Percentiles rank a stretch among this genome's conserved stretches.
Conservation (phyloP, 2,329 filamentous ascomycete species). For the Stachybotrys elegans region DNA sequence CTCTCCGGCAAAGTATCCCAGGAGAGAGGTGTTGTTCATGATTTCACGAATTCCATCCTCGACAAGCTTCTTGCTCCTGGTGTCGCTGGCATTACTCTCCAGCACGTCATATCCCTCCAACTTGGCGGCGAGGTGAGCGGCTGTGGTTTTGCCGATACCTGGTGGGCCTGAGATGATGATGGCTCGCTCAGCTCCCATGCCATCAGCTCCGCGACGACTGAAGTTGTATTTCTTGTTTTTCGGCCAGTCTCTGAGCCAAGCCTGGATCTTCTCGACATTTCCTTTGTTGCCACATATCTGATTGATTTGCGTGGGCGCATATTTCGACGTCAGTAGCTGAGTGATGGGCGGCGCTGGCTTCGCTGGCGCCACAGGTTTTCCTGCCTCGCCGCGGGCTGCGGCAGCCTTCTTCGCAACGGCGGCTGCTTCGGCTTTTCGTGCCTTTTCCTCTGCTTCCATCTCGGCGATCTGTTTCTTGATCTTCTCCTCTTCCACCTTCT, state of each 20-base stretch:
- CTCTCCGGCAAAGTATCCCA: constrained; percentile 84
- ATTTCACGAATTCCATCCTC: constrained; percentile 85
- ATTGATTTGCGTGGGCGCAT: constrained; percentile 76
- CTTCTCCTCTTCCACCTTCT: constrained; percentile 77
- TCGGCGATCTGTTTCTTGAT: constrained; percentile 74
- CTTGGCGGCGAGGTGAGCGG: constrained; percentile 89
- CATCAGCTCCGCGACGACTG: constrained; percentile 76
- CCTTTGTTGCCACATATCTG: constrained; percentile 96
- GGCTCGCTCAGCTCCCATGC: constrained; percentile 76
- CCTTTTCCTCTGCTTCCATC: constrained; percentile 78
- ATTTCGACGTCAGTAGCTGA: constrained; percentile 89
- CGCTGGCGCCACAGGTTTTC: constrained; percentile 14
- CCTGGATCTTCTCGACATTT: constrained; percentile 82
- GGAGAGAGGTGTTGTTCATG: constrained; percentile 86
- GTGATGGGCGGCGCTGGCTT: constrained; percentile 48
- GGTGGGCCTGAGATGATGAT: constrained; percentile 94
- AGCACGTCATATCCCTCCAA: constrained; percentile 90
- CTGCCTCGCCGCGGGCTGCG: constrained; percentile 19
- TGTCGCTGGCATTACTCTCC: constrained; percentile 94
- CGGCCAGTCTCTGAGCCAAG: constrained; percentile 79
- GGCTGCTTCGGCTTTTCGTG: constrained; percentile 44
- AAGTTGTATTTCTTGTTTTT: constrained; percentile 77
- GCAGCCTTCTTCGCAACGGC: constrained; percentile 42
- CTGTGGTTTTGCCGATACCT: constrained; percentile 95
- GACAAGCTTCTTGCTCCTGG: constrained; percentile 91